Base-by-base conservation (phyloP, 192 early-diverging fungal genomes). In the Podila epicladia region DNA sequence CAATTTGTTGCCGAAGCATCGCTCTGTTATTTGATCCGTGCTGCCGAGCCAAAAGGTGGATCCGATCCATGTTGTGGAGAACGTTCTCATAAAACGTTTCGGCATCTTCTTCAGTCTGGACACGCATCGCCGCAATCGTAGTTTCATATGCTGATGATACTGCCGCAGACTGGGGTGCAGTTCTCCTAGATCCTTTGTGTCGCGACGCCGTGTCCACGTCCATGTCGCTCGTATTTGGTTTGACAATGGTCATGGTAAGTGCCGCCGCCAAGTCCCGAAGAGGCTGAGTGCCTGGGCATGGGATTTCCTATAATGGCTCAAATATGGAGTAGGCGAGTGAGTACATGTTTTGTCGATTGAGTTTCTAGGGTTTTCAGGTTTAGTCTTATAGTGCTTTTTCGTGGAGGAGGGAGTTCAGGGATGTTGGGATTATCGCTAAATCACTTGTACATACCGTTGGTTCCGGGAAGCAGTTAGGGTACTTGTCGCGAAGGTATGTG, bases 401-500 rank as follows among this genome's bases (percentile, higher is more conserved):
- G 29, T 1, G 29, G 29, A 3, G 29, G 29, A 51, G 49, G 13
- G 49, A 6, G 49, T 2, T 51, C 19, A 22, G 11, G 59, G 5
- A 6, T 17, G 1, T 26, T 12, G n/a, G 29, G 2, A 61, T 37
- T 9, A 19, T 0, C 22, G 12, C 20, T 33, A 61, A 4, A 61
- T 32, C 28, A 29, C 29, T 8, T 32, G 9, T 13, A 65, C 70
- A n/a, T 82, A 88, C 87, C 20, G 83, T 70, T 32, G 87, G 59
- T 33, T 89, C 86, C 9, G 92, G 93, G 60, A 95, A 91, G 64
- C 92, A 92, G 15, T 83, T 69, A 7, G 91, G 88, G 64, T 89
- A 95, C 78, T 91, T 94, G 78, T 91, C 88, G 20, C 86, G 71
- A 8, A 95, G 80, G 66, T 96, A 97, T 13, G 87, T 84, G 35